A percentile compares a stretch with the other conserved stretches of the same genome.
Evolutionary conservation across 192 early-diverging fungal genomes (phyloP).

Genomic region (Mortierella hygrophila): DNA sequence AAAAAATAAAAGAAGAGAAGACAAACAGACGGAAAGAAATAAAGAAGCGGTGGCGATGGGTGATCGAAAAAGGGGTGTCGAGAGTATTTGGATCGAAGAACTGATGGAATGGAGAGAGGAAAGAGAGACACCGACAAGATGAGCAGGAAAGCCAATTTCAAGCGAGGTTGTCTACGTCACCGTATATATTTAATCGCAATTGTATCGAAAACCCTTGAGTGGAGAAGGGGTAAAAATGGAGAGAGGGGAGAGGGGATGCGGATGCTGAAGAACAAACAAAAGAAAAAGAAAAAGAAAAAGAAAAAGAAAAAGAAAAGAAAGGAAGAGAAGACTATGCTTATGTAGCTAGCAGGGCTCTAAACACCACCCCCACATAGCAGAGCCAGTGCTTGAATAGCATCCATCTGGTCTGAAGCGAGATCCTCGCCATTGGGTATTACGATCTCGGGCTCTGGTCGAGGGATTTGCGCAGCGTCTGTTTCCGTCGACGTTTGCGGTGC

Average conservation of each 20-base stretch:
- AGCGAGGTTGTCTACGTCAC: background rate
- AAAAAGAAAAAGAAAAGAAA: background rate
- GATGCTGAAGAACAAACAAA: constrained; percentile 6
- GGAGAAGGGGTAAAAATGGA: background rate
- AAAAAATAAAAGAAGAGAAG: background rate
- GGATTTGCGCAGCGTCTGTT: background rate
- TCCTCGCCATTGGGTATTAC: constrained; percentile 51
- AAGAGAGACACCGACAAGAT: too few relatives aligned
- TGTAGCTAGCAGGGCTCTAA: background rate
- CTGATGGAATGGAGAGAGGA: too few relatives aligned
- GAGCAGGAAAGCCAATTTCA: too few relatives aligned
- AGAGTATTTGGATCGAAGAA: background rate
- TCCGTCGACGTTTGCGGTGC: background rate
- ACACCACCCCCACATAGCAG: constrained; percentile 52
- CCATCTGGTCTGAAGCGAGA: constrained; percentile 56
- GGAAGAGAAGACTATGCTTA: background rate
- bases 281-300: background rate
- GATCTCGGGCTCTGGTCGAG: constrained; percentile 31
- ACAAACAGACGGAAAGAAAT: background rate
- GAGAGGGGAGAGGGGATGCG: background rate
- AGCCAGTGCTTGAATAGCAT: constrained; percentile 53
- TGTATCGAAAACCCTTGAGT: background rate
- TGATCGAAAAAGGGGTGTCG: constrained; percentile 6
- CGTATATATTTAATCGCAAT: background rate
- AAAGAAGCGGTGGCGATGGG: background rate